A percentile compares a stretch with the other conserved stretches of the same genome.
phyloP scores from a whole-genome alignment of 2,329 filamentous ascomycete genomes.

The Curvularia sp. region DNA sequence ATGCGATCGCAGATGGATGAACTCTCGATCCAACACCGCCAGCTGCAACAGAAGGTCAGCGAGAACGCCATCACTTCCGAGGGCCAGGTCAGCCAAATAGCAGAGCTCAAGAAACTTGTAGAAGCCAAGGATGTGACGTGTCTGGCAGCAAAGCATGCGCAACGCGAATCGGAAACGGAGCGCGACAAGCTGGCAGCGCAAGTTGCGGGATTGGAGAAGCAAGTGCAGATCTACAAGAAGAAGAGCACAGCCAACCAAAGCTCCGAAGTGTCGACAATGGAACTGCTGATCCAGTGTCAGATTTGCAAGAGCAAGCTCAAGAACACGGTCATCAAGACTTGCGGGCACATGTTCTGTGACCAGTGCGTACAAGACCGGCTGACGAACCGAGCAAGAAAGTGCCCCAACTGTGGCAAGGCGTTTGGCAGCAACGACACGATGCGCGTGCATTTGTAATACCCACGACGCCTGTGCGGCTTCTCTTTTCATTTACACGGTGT shows the following conservation, averaged over 20 bases:
- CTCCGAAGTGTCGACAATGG: constrained; percentile 82
- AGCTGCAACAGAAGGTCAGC: constrained; percentile 72
- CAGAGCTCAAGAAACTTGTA: constrained; percentile 76
- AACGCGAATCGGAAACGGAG: constrained; percentile 71
- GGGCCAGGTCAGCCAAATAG: constrained; percentile 75
- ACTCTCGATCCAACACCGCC: constrained; percentile 74
- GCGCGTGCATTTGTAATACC: constrained; percentile 55
- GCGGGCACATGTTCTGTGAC: constrained; percentile 93
- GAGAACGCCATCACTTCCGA: constrained; percentile 76
- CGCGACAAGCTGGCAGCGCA: constrained; percentile 80
- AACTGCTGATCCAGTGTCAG: constrained; percentile 82
- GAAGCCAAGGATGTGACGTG: constrained; percentile 76
- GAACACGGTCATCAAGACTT: constrained; percentile 90
- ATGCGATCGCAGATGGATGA: constrained; percentile 78
- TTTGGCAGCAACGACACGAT: constrained; percentile 94
- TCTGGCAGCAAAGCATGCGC: constrained; percentile 67
- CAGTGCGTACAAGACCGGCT: constrained; percentile 89
- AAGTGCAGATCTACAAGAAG: constrained; percentile 83
- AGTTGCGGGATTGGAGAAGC: constrained; percentile 79
- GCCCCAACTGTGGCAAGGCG: constrained; percentile 88
- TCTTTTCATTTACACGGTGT: constrained; percentile 4
- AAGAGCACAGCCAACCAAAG: constrained; percentile 83
- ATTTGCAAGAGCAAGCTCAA: constrained; percentile 95
- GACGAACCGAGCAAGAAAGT: constrained; percentile 89
- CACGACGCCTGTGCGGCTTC: not conserved